Evolutionary conservation across 768 basidiomycete genomes (phyloP), one percentile per base, ranked within the genome.

Genomic region (Collybia sp.): DNA sequence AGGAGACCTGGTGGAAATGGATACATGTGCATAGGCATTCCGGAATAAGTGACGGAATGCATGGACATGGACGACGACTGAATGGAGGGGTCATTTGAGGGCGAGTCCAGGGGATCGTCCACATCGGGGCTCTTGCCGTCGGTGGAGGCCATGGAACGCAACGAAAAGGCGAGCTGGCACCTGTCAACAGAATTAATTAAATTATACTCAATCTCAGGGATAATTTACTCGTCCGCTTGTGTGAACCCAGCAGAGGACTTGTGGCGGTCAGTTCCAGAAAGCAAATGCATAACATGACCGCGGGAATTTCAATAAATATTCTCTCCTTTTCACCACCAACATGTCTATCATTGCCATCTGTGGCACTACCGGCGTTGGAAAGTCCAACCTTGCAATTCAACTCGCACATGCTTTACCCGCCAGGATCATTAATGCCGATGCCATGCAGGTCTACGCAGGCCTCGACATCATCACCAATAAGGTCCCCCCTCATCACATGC

Each of bases 401-500:
- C 77, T 99, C 12, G 94, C 94, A 18, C 62, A 66, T 55, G 67
- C 64, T 39, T 66, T 63, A 12, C 79, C 82, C 11, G 85, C 82
- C 6, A 80, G 82, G 58, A 76, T 98, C 53, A 84, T 99, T 60
- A 98, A 97, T 59, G 91, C 94, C 9, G 96, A 99, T 65, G 82
- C 95, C 11, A 97, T 99, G 95, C 96, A 99, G 64, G 84, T 93
- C 11, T 98, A 97, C 63, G 71, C 73, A 13, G 95, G 95, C 0
- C 77, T 98, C 63, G 88, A 96, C 64, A 71, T 94, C 42, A 84
- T 97, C 57, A 98, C 95, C 19, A 98, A 98, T 67, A 98, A 99
- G 68, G 77, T 93, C 12, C 79, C 93, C 1, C 57, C 71, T 11
- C 67, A 74, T 20, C 93, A 99, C 65, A 82, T 74, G 59, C 71